These are phyloP conservation scores for Lepidium aucheri DNA, from an alignment of 345 rosid species.

Conservation along the genomic window DNA sequence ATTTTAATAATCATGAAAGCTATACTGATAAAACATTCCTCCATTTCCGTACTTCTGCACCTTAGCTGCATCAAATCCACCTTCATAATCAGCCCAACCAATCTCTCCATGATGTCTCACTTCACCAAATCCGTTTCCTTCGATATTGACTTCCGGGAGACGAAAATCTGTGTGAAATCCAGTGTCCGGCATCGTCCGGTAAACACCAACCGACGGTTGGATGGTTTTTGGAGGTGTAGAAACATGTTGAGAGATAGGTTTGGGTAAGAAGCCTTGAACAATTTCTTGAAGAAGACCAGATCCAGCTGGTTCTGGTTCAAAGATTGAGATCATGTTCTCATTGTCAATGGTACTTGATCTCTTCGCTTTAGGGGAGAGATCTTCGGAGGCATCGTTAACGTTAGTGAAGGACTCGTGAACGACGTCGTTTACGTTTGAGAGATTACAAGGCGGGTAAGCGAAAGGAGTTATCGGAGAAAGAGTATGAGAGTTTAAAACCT, in stretches of 20 bases:
- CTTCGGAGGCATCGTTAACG: slow-evolving; percentile 1
- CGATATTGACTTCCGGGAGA: not conserved
- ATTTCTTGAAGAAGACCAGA: slow-evolving; percentile 86
- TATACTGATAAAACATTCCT: slow-evolving; percentile 22
- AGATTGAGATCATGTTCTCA: slow-evolving; percentile 31
- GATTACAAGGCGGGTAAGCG: not conserved
- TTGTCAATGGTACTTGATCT: slow-evolving; percentile 18
- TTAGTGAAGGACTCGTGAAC: slow-evolving; percentile 8
- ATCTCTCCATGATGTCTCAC: slow-evolving; percentile 21
- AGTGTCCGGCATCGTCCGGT: not conserved
- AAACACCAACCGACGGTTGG: slow-evolving; percentile 2
- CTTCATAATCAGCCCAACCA: slow-evolving; percentile 14
- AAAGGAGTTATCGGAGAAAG: slow-evolving; percentile 3
- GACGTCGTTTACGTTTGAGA: slow-evolving; percentile 10
- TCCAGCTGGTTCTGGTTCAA: slow-evolving; percentile 50
- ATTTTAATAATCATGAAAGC: slow-evolving; percentile 16
- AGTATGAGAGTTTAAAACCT: slow-evolving; percentile 36
- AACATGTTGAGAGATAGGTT: slow-evolving; percentile 16
- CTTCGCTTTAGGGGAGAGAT: slow-evolving; percentile 23
- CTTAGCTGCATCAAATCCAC: slow-evolving; percentile 15
- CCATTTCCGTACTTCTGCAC: slow-evolving; percentile 10
- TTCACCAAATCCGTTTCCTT: slow-evolving; percentile 18
- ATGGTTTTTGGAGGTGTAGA: not conserved
- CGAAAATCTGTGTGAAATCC: slow-evolving; percentile 4
- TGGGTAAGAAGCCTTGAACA: slow-evolving; percentile 58